phyloP scores from a whole-genome alignment of 108 stramenopile species.

The Mayamaea pseudoterrestris region DNA sequence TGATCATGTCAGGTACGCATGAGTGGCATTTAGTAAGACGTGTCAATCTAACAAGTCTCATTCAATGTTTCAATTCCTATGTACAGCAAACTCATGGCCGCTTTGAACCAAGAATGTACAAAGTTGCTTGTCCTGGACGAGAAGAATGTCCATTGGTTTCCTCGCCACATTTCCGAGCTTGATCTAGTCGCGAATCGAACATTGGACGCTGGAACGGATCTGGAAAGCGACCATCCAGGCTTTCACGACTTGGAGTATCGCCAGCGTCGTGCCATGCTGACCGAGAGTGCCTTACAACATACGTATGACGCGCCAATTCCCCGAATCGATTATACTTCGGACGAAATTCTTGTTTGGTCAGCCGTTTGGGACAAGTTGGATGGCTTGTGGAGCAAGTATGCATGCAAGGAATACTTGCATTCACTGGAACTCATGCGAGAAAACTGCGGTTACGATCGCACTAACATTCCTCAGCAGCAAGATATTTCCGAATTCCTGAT shows the following conservation, averaged over 20 bases:
- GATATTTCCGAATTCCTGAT: slow-evolving; percentile 79
- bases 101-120: slow-evolving; percentile 35
- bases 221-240: slow-evolving; percentile 83
- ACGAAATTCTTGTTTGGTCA: slow-evolving; percentile 89
- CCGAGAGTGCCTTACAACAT: slow-evolving; percentile 54
- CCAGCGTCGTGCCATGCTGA: slow-evolving; percentile 56
- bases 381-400: slow-evolving; percentile 70
- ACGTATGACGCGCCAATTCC: slow-evolving; percentile 65
- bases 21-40: slow-evolving; percentile 10
- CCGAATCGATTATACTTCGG: slow-evolving; percentile 71
- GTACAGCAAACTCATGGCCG: slow-evolving; percentile 36
- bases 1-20: slow-evolving; percentile 17
- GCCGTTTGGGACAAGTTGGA: slow-evolving; percentile 84
- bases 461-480: slow-evolving; percentile 78
- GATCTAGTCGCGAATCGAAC: slow-evolving; percentile 83
- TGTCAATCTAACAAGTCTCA: no score
- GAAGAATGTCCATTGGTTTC: slow-evolving; percentile 88
- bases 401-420: slow-evolving; percentile 83
- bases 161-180: slow-evolving; percentile 82
- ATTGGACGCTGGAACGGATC: slow-evolving; percentile 60
- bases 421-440: slow-evolving; percentile 63
- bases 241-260: slow-evolving; percentile 84
- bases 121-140: slow-evolving; percentile 75
- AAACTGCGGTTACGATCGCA: slow-evolving; percentile 74
- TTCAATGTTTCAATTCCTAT: slow-evolving; percentile 40